phyloP scores from a whole-genome alignment of 75 land plant genomes.

The Pseudotsuga menziesii region DNA sequence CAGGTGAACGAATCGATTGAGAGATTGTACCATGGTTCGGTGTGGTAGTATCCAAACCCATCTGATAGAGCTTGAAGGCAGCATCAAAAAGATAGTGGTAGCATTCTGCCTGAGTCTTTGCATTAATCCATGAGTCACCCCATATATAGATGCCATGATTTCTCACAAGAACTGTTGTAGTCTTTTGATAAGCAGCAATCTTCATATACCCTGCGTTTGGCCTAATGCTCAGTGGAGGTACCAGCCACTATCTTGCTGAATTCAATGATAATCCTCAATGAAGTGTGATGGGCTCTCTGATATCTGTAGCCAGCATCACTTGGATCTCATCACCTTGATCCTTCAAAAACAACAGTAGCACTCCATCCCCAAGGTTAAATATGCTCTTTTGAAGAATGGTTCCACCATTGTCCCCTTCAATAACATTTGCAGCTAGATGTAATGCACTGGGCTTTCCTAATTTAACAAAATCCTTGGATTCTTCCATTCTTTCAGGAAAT shows the following conservation, averaged over 20 bases:
- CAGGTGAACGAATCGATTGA: background rate
- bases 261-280: conserved; percentile 62
- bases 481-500: background rate
- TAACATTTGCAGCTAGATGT: conserved; percentile 22
- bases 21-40: conserved; percentile 77
- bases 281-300: conserved; percentile 38
- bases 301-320: conserved; percentile 33
- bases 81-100: conserved; percentile 99
- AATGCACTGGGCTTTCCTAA: conserved; percentile 13
- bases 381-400: conserved; percentile 18
- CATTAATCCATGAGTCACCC: conserved; percentile 99
- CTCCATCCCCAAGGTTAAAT: conserved; percentile 36
- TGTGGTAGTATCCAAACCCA: conserved; percentile 84
- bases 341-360: conserved; percentile 45
- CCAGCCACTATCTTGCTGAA: conserved; percentile 50
- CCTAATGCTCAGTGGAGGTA: too few relatives aligned
- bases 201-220: too few relatives aligned
- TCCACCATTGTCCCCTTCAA: conserved; percentile 24
- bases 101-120: conserved; percentile 99
- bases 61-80: conserved; percentile 81
- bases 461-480: background rate
- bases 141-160: conserved; percentile 99
- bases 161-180: conserved; percentile 96
- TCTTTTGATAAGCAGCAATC: conserved; percentile 95
- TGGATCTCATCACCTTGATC: conserved; percentile 19